Percentiles rank a stretch among this genome's conserved stretches.
These are phyloP conservation scores for Ogataea chonburiensis DNA, from an alignment of 805 yeast species.

Conservation along the genomic window DNA sequence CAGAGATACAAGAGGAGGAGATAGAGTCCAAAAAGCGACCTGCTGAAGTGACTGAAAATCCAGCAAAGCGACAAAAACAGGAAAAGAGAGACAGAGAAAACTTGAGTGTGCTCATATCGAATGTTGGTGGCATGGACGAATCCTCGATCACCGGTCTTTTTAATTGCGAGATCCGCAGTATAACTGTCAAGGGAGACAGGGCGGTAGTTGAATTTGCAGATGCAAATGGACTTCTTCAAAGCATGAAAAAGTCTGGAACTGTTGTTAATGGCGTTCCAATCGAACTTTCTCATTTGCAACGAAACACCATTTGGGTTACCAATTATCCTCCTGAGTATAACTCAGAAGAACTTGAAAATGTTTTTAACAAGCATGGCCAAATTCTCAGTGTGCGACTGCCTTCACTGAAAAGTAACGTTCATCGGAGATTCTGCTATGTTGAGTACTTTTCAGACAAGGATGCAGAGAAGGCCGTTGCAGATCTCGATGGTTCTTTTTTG, in stretches of 20 bases:
- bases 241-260: conserved; percentile 60
- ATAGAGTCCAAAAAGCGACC: conserved; percentile 7
- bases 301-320: conserved; percentile 66
- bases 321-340: conserved; percentile 64
- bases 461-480: conserved; percentile 44
- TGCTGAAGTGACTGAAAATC: conserved; percentile 6
- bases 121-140: conserved; percentile 43
- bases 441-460: conserved; percentile 47
- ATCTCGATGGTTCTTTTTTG: conserved; percentile 40
- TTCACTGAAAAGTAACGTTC: conserved; percentile 49
- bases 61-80: conserved; percentile 10
- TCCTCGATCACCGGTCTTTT: conserved; percentile 38
- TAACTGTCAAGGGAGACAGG: conserved; percentile 25
- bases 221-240: conserved; percentile 50
- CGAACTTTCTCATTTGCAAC: conserved; percentile 42
- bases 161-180: conserved; percentile 47
- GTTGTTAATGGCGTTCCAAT: conserved; percentile 42
- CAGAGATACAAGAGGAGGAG: conserved; percentile 3
- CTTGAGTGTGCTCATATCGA: conserved; percentile 51
- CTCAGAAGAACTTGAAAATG: conserved; percentile 35
- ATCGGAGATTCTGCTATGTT: conserved; percentile 72
- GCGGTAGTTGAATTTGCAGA: conserved; percentile 61
- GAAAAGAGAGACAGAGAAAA: conserved; percentile 55
- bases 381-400: conserved; percentile 62
- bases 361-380: conserved; percentile 42